A percentile compares a stretch with the other conserved stretches of the same genome.
These are phyloP conservation scores for Cystobasidiopsis lactophilus DNA, from an alignment of 768 basidiomycete genomes.

Conservation along the genomic window DNA sequence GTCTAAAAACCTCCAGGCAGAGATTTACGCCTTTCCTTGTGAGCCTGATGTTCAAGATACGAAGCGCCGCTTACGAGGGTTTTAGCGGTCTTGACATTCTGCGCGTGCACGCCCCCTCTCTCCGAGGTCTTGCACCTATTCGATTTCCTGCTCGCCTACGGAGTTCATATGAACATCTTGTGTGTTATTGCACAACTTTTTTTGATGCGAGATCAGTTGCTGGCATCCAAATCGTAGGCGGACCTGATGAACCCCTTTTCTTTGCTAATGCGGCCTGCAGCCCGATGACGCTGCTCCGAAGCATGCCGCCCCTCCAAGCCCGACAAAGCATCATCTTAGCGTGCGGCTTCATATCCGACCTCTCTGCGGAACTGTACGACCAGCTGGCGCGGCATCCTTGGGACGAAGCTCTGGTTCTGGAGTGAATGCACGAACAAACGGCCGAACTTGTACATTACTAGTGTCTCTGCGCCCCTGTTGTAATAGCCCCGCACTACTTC, in stretches of 20 bases:
- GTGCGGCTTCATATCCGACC: slow-evolving; percentile 75
- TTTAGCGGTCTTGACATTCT: slow-evolving; percentile 73
- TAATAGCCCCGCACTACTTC: too few species aligned
- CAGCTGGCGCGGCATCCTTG: slow-evolving; percentile 52
- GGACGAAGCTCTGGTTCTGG: neutral
- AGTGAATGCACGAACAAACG: neutral
- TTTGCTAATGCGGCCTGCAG: slow-evolving; percentile 30
- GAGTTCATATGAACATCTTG: slow-evolving; percentile 84
- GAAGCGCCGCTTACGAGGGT: neutral
- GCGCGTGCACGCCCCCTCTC: slow-evolving; percentile 88
- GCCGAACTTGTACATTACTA: too few species aligned
- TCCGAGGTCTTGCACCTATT: slow-evolving; percentile 85
- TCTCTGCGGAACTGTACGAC: slow-evolving; percentile 66
- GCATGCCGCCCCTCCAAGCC: slow-evolving; percentile 78
- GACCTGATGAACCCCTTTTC: neutral
- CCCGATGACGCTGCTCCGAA: slow-evolving; percentile 82
- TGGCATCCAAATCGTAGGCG: slow-evolving; percentile 47
- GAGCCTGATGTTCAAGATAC: slow-evolving; percentile 31
- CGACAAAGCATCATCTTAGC: slow-evolving; percentile 73
- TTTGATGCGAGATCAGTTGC: slow-evolving; percentile 71
- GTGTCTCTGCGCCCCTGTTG: too few species aligned
- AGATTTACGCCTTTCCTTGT: slow-evolving; percentile 87
- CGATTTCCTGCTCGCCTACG: slow-evolving; percentile 94
- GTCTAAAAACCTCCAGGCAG: slow-evolving; percentile 77
- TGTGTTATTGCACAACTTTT: slow-evolving; percentile 90